Evolutionary conservation across 257 asterid species (phyloP), one percentile per base, ranked within the genome.

Genomic region (Jaltomata sinuosa): DNA sequence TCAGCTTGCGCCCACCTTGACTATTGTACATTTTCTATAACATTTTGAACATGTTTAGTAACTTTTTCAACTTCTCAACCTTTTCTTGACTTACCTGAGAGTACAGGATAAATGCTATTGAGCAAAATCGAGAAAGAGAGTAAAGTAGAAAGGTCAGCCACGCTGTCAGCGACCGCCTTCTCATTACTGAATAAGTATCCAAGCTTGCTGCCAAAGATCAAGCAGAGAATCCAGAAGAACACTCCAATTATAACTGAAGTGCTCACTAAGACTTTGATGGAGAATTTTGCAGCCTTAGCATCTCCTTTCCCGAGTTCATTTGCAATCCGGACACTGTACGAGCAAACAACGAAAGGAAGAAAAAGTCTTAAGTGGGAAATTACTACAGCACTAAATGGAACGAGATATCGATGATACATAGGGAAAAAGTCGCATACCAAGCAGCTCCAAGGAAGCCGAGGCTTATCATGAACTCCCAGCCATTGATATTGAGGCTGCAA

Each of bases 391-490:
- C 21, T 79, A 27, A 65, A 18, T 34, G 47, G 83, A 74, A 74
- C 5, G 27, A 77, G 81, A 16, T 49, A 2, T 16, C 42, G 18
- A 77, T 16, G 81, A 49, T 49, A 49, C 81, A 47, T 27, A 49
- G 45, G 62, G 62, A 77, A 77, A 57, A 11, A 22, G 49, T 40
- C 16, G 31, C 89, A 0, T 89, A 95, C 98, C 96, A 92, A 79
- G 98, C 91, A 29, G 98, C 96, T 50, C 95, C 98, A 38, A 95
- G 94, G 82, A 95, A 64, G 42, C 98, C 98, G 16, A 94, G 85
- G 87, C 93, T 89, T 92, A 95, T 85, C 97, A 92, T 95, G 90
- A 94, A 90, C 87, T 95, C 98, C 98, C 98, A 95, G 68, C 89
- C 95, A 16, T 87, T 92, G 89, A 94, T 86, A 87, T 95, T 95